Base-by-base conservation (phyloP, 2,329 filamentous ascomycete genomes). In the Penicillium concentricum region DNA sequence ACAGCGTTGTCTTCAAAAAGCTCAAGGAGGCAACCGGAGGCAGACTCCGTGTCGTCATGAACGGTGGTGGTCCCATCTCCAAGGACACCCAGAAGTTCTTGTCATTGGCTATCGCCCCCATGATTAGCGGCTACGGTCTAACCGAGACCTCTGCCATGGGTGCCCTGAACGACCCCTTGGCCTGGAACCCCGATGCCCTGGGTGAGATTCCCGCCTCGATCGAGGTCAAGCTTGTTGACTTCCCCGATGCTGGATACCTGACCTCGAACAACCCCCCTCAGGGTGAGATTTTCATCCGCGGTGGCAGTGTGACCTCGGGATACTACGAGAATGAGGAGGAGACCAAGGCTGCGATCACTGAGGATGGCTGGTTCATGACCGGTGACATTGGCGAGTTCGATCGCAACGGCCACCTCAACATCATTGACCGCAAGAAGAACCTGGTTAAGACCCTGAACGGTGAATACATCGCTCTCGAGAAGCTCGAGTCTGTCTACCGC, bases 381-480 rank as follows among this genome's bases (percentile, higher is more conserved):
- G 93, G 93, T 59, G 93, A 97, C 69, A 94, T 97, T 73, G 93
- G 93, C 68, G 90, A 97, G 73, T 94, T 93, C 68, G 87, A 93
- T 74, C 72, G 79, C 43, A 82, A 88, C 60, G 93, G 93, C 42
- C 90, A 96, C 73, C 77, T 97, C 63, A 85, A 82, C 66, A 88
- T 97, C 72, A 92, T 97, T 70, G 93, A 97, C 75, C 91, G 93
- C 66, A 92, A 96, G 85, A 97, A 97, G 87, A 97, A 97, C 78
- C 81, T 97, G 54, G 90, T 97, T 76, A 97, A 97, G 86, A 92
- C 94, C 61, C 84, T 91, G 63, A 92, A 92, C 59, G 93, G 93
- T 66, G 93, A 97, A 81, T 97, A 97, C 76, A 95, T 97, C 73
- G 94, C 93, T 22, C 84, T 99, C 4, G 93, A 97, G 80, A 97